Evolutionary conservation across 495 filamentous ascomycete genomes (phyloP), one percentile per base, ranked within the genome.

Genomic region (Lindgomyces ingoldianus): DNA sequence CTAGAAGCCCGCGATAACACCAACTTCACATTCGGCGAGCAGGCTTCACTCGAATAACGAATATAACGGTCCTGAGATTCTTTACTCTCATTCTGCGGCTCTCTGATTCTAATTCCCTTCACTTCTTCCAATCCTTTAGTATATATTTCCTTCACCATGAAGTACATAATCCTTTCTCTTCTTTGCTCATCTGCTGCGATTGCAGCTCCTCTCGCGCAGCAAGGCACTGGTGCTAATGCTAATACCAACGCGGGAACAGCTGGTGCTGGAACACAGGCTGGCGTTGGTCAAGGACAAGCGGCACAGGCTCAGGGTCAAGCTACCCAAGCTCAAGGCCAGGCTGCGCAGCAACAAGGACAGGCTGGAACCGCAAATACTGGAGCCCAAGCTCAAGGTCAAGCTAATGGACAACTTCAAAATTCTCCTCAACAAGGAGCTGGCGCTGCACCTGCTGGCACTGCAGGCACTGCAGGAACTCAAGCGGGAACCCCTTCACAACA

Each of bases 111-210:
- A 53, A 19, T 58, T 46, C 53, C 16, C 27, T 60, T 54, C 27
- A 30, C 19, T 36, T 24, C 14, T 42, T 19, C 44, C 22, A 27
- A 64, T 60, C 24, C 16, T 53, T 30, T 25, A 29, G 24, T 3
- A 1, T 64, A 24, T 18, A 24, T 41, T 26, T 47, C 24, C 44
- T 45, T 60, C 62, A 60, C 36, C 12, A 65, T 65, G 62, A 65
- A 65, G 56, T 65, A 59, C 62, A 54, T 65, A 52, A 53, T 60
- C 27, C 46, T 65, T 41, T n/a, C 62, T 16, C 54, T 55, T 26
- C 47, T 65, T 18, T 55, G 54, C 36, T 56, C 56, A 18, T 60
- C 62, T 14, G 56, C 49, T 18, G 56, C 56, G 42, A 14, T 65
- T 39, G 62, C 56, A 10, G 62, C 56, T 46, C 62, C 56, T 1